These are phyloP conservation scores for Phaeoacremonium minimum DNA, from an alignment of 2,329 filamentous ascomycete species.

Conservation along the genomic window DNA sequence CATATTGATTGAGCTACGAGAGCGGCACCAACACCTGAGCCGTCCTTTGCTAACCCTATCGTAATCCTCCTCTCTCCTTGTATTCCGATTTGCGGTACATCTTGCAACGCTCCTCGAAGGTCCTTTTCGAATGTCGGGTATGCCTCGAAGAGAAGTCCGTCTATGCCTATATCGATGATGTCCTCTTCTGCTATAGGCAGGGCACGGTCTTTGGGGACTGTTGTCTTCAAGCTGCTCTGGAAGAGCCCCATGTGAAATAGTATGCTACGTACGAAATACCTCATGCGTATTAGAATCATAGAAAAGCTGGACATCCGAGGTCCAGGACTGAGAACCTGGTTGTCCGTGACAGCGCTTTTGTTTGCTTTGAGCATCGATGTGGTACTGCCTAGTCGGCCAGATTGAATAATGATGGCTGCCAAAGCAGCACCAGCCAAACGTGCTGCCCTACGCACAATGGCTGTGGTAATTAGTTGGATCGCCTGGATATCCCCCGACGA, in stretches of 20 bases:
- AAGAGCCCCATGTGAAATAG: background rate
- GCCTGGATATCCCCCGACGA: background rate
- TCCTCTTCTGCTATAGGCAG: slow-evolving; percentile 23
- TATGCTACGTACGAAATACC: background rate
- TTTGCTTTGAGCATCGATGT: background rate
- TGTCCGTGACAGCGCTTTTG: background rate
- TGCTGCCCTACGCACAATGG: slow-evolving; percentile 63
- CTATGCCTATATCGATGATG: slow-evolving; percentile 63
- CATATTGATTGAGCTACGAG: slow-evolving; percentile 49
- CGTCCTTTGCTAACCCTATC: slow-evolving; percentile 71
- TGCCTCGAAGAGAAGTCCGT: slow-evolving; percentile 68
- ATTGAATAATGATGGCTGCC: slow-evolving; percentile 56
- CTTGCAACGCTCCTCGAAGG: slow-evolving; percentile 58
- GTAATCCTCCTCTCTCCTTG: slow-evolving; percentile 60
- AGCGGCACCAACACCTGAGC: slow-evolving; percentile 67
- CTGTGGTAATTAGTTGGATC: slow-evolving; percentile 17
- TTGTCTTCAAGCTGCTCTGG: background rate
- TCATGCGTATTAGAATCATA: background rate
- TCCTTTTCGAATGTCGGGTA: slow-evolving; percentile 66
- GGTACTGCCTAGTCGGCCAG: slow-evolving; percentile 39
- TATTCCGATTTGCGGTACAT: slow-evolving; percentile 55
- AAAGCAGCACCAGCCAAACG: slow-evolving; percentile 62
- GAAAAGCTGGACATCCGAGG: background rate
- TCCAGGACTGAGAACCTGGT: background rate
- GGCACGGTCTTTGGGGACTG: too few relatives aligned